These are phyloP conservation scores for Ilex asprella DNA, from an alignment of 257 asterid genomes.

Conservation along the genomic window DNA sequence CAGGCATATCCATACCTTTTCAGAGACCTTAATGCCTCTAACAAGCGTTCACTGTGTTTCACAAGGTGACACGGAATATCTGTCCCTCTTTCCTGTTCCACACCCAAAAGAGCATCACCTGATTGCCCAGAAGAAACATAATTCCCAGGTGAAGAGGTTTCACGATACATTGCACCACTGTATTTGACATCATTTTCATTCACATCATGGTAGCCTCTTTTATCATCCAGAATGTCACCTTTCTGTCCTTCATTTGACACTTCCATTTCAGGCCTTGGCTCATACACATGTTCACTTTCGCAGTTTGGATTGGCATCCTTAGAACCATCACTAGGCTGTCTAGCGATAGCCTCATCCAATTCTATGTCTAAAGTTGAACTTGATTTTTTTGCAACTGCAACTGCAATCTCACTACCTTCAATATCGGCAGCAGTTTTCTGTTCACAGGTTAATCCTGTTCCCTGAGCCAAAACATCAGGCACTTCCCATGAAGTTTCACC, in stretches of 20 bases:
- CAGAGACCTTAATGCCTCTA: constrained; percentile 51
- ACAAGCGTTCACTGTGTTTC: constrained; percentile 46
- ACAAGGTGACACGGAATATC: constrained; percentile 41
- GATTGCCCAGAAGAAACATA: constrained; percentile 8
- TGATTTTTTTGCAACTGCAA: constrained; percentile 9
- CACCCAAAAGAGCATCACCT: constrained; percentile 10
- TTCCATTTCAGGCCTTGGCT: constrained; percentile 17
- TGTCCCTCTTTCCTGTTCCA: constrained; percentile 5
- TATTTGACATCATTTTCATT: constrained; percentile 16
- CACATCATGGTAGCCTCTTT: constrained; percentile 23
- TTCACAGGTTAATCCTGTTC: constrained; percentile 21
- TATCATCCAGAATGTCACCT: constrained; percentile 26
- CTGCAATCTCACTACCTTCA: constrained; percentile 16
- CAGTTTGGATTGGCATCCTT: constrained; percentile 10
- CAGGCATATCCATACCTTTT: constrained; percentile 40
- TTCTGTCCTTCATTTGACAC: constrained; percentile 17
- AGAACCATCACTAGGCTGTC: constrained; percentile 18
- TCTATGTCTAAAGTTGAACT: constrained; percentile 14
- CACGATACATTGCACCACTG: neutral
- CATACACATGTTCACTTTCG: constrained; percentile 15
- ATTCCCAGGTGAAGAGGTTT: neutral
- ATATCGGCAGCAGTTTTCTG: constrained; percentile 28
- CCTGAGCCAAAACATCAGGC: constrained; percentile 48
- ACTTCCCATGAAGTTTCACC: constrained; percentile 99
- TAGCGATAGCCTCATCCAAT: constrained; percentile 18